Conservation (phyloP, 192 early-diverging fungal genomes). For the Coemansia sp. region DNA sequence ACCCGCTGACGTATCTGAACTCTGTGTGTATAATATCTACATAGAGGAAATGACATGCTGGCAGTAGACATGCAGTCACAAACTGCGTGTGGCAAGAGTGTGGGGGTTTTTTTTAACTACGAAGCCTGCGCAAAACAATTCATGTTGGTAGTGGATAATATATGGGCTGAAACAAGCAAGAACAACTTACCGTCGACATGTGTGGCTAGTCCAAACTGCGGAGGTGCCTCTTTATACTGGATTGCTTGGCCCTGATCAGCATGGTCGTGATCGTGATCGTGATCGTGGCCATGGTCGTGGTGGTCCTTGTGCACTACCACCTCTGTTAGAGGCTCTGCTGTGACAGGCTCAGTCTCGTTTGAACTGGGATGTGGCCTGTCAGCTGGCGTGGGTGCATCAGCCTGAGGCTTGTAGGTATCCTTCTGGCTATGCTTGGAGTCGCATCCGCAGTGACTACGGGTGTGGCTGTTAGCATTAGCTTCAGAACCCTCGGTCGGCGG, state of each 20-base stretch:
- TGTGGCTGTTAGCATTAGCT: conserved; percentile 5
- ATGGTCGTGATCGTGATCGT: conserved; percentile 28
- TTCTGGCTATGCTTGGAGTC: conserved; percentile 9
- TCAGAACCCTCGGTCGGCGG: neutral
- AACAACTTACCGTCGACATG: conserved; percentile 51
- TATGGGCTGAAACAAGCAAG: neutral
- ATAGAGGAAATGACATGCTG: neutral
- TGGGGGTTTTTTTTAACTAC: neutral
- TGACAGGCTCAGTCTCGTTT: neutral
- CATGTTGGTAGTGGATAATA: neutral
- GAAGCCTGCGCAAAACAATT: neutral
- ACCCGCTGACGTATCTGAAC: conserved; percentile 50
- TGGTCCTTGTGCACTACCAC: conserved; percentile 4
- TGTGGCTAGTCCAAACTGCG: conserved; percentile 50
- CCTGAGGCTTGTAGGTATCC: conserved; percentile 2
- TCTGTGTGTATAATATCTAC: conserved; percentile 53
- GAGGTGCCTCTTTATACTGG: conserved; percentile 44
- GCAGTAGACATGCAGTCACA: neutral
- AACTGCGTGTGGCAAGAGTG: neutral
- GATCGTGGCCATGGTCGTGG: conserved; percentile 25
- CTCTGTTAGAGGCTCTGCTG: neutral
- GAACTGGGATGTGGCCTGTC: neutral
- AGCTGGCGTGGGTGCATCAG: neutral
- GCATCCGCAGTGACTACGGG: conserved; percentile 14
- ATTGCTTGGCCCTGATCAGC: conserved; percentile 40